Base-by-base conservation (phyloP, 768 basidiomycete genomes). In the Termitomyces sp. region DNA sequence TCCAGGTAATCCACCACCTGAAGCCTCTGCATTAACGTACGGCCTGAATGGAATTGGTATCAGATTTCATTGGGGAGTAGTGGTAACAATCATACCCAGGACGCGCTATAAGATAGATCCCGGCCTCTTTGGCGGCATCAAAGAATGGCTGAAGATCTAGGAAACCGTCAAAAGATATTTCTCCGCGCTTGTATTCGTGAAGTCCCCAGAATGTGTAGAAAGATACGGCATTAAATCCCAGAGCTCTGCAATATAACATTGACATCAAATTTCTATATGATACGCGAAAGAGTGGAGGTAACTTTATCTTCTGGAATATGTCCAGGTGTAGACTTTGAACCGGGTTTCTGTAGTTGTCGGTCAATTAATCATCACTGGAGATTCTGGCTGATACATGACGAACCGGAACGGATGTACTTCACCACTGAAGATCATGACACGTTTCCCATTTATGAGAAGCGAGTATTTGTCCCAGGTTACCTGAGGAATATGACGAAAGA, bases 1-100 rank as follows among this genome's bases (percentile, higher is more conserved):
- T 20, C 82, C 83, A 12, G 83, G 83, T 48, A 85, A 79, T 1
- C 82, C 81, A 26, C 79, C 79, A n/a, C 75, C 80, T 16, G 80
- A 73, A 2, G 75, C 77, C 63, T 82, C 81, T 1, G 76, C 79
- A 59, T 82, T 79, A 54, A 79, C 76, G 40, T 79, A 78, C 3
- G 77, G 76, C 7, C 77, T 77, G 45, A 50, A 58, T 4, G 24
- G 27, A 30, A 34, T 13, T 13, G 10, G 43, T 2, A 22, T 34
- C 16, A n/a, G 37, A 9, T 46, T 32, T 49, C 55, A 14, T 3
- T 22, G 32, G 39, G 13, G 14, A 43, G 4, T 45, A 32, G 43
- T 3, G 20, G 27, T 1, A 40, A 13, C 20, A 45, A 24, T 59
- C 66, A 54, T 65, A 80, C 81, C 81, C 77, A 33, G 75, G 80